Evolutionary conservation across 2,329 filamentous ascomycete genomes (phyloP).

Genomic region (Venturia aucupariae): DNA sequence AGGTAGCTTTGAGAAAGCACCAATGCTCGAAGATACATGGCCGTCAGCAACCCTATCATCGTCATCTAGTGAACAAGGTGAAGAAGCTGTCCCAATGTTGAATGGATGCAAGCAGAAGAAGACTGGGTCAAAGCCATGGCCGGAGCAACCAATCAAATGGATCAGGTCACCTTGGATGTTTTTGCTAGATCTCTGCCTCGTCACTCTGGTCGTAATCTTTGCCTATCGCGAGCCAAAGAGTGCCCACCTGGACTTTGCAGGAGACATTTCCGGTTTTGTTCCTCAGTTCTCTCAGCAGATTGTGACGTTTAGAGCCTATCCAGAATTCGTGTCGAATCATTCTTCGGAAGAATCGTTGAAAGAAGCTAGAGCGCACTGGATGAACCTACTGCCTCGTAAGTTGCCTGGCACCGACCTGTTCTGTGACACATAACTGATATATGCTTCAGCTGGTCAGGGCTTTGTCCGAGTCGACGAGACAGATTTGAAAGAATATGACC

Average conservation of each 20-base stretch:
- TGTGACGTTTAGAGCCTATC: slow-evolving; percentile 6
- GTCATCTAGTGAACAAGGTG: not conserved
- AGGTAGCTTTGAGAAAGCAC: slow-evolving; percentile 7
- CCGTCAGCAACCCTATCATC: not conserved
- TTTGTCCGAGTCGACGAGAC: slow-evolving; percentile 2
- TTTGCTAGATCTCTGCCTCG: slow-evolving; percentile 4
- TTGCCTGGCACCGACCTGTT: not conserved
- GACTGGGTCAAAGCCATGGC: not conserved
- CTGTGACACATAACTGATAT: not conserved
- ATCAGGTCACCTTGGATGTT: slow-evolving; percentile 11
- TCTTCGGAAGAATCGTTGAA: slow-evolving; percentile 5
- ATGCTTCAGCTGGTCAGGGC: slow-evolving; percentile 9
- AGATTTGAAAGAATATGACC: slow-evolving; percentile 1
- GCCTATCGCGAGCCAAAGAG: slow-evolving; percentile 1
- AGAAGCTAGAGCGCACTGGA: slow-evolving; percentile 10
- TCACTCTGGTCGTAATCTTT: slow-evolving; percentile 10
- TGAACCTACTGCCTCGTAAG: slow-evolving; percentile 11
- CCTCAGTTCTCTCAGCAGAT: slow-evolving; percentile 4
- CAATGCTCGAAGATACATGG: slow-evolving; percentile 7
- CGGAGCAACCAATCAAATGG: not conserved
- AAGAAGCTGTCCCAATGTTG: not conserved
- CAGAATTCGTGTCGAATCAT: slow-evolving; percentile 14
- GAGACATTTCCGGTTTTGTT: slow-evolving; percentile 11
- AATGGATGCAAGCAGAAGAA: not conserved
- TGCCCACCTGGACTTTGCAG: not conserved